Base-by-base conservation (phyloP, 225 moss, liverwort and hornwort genomes). In the Bryoerythrophyllum caledonicum region DNA sequence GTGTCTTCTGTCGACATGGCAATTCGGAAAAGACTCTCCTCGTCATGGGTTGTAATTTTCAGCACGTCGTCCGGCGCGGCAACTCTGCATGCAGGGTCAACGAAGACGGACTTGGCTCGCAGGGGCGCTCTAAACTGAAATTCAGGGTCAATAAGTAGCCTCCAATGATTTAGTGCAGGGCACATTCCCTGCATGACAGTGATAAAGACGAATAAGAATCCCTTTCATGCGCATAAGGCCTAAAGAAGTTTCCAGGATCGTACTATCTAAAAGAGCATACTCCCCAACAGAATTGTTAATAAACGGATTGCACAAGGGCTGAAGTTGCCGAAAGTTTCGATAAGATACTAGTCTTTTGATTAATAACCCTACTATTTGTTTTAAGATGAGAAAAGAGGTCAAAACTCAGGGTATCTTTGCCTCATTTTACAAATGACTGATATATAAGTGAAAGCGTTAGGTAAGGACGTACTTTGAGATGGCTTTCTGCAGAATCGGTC, bases 131-230 rank as follows among this genome's bases (percentile, higher is more conserved):
- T 71, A 27, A 67, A 71, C 43, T 91, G 86, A 62, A 80, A 74
- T 46, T 79, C 78, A 26, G 86, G 74, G 75, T 83, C 75, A 68
- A 89, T 83, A 9, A 94, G 80, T 59, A 86, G 87, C 78, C 85
- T 85, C 94, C 94, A 91, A 44, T 90, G 78, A 65, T 83, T 88
- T 30, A 83, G 81, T 63, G 78, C 86, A 7, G 88, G 87, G 77
- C 97, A 97, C 75, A 90, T 81, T 80, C 93, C 93, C 94, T 94
- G 88, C 63, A 66, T 27, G 75, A 13, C 57, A 81, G 4, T 6
- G 51, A 51, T 30, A 15, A 63, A 43, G 63, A 27, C 7, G 5
- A 49, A 59, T 80, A 10, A 66, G 56, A 74, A 38, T 38, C 8
- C 10, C 38, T 8, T 38, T 38, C 38, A 38, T 37, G 10, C 25